Conservation (phyloP, 495 filamentous ascomycete species). For the Penicillium coffeae region DNA sequence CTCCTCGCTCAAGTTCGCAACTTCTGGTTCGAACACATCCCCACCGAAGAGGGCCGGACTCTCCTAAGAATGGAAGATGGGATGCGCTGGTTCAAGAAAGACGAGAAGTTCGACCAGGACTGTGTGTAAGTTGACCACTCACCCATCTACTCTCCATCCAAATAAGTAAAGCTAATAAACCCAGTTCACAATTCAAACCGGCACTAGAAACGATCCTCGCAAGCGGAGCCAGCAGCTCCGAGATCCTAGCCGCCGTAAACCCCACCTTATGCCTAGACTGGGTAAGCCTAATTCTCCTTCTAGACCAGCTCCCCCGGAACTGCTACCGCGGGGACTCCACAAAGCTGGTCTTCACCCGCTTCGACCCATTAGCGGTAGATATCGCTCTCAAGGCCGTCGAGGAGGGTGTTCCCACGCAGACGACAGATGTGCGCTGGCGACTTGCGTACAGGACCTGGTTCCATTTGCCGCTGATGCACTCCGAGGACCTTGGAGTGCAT, state of each 20-base stretch:
- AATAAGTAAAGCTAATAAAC: not conserved
- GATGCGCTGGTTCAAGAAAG: slow-evolving; percentile 26
- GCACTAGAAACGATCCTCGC: slow-evolving; percentile 22
- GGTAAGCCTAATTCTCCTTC: slow-evolving; percentile 24
- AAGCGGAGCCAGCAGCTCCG: slow-evolving; percentile 11
- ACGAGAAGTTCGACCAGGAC: slow-evolving; percentile 23
- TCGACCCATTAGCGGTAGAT: slow-evolving; percentile 26
- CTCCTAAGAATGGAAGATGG: slow-evolving; percentile 16
- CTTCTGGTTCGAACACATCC: slow-evolving; percentile 24
- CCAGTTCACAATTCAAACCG: slow-evolving; percentile 24
- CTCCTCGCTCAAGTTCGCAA: slow-evolving; percentile 19
- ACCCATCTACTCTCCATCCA: not conserved
- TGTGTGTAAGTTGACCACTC: slow-evolving; percentile 23
- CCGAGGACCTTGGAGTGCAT: slow-evolving; percentile 25
- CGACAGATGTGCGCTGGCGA: slow-evolving; percentile 21
- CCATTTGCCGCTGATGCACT: slow-evolving; percentile 33
- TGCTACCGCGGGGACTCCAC: slow-evolving; percentile 29
- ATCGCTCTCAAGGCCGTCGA: slow-evolving; percentile 22
- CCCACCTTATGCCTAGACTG: slow-evolving; percentile 16
- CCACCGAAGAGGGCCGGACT: slow-evolving; percentile 10
- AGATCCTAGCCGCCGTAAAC: slow-evolving; percentile 22
- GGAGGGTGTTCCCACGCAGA: slow-evolving; percentile 10
- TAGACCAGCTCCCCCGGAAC: slow-evolving; percentile 33
- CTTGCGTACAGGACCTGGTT: slow-evolving; percentile 31
- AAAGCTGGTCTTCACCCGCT: slow-evolving; percentile 25